Base-by-base conservation (phyloP, 345 rosid species). In the Populus tremula region DNA sequence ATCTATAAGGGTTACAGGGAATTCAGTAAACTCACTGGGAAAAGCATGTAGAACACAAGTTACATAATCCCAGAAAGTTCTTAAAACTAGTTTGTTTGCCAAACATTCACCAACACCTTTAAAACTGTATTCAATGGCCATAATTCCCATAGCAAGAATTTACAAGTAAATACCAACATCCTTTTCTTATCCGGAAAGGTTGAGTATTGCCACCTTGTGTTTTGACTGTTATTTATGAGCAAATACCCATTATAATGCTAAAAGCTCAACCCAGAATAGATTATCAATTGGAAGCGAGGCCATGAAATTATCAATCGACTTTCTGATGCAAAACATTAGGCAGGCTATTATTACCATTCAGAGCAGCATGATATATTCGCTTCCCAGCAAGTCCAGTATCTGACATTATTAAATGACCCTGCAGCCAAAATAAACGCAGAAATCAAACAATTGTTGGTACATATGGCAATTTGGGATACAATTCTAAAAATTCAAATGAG, bases 281-380 rank as follows among this genome's bases (percentile, higher is more conserved):
- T 61, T 73, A 84, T 86, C 87, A 85, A 72, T 82, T 83, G 86
- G 85, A 82, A 79, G 90, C 84, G 62, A 82, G 81, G 88, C 92
- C 90, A 88, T 83, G 89, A 80, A 82, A 88, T 85, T 87, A 85
- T 91, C 96, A 91, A 84, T 91, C 93, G 87, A 88, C 93, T 88
- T 96, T 96, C 90, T 89, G 93, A 93, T 90, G 99, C 93, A 93
- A 91, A 88, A 87, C 97, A 91, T 87, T 91, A 89, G 90, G 89
- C 94, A 89, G 92, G 86, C 94, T 87, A 91, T 89, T 93, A 91
- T 96, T 96, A 96, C 99, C 98, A 85, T 94, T 92, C 91, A 94
- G 97, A 76, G 99, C 97, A 21, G 98, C 90, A 82, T 89, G 98
- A 82, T 96, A 96, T 87, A 91, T 87, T 85, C 99, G 90, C 88